Base-by-base conservation (phyloP, 805 yeast species). In the Monosporozyma siamensis region DNA sequence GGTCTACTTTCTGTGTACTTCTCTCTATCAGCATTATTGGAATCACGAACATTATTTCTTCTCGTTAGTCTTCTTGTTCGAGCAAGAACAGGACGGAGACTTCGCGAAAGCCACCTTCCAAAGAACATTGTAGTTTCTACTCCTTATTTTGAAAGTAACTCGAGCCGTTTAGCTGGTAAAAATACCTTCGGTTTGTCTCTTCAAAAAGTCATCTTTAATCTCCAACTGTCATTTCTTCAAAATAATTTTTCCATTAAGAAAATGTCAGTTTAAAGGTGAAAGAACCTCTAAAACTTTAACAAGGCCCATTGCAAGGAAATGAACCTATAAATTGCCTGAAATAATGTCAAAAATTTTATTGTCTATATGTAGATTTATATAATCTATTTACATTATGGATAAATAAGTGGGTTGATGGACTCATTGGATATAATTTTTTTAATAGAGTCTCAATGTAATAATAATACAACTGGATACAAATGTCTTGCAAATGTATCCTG, bases 401-500 rank as follows among this genome's bases (percentile, higher is more conserved):
- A 24, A 36, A 25, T 36, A 36, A 12, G 15, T 24, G 12, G 29
- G 5, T 17, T 17, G 30, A 2, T n/a, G n/a, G n/a, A n/a, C n/a
- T n/a, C n/a, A n/a, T n/a, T n/a, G n/a, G n/a, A n/a, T n/a, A n/a
- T n/a, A n/a, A n/a, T n/a, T n/a, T n/a, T n/a, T n/a, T n/a, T n/a
- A n/a, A n/a, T n/a, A n/a, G n/a, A n/a, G n/a, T n/a, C n/a, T n/a
- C n/a, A n/a, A n/a, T n/a, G n/a, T 35, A 27, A 6, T 40, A 40
- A 34, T 40, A 34, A 41, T 41, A 41, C 43, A 41, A 31, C 18
- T 31, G 8, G 35, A 31, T 11, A 18, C 35, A 18, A 22, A 17
- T 31, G 35, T 18, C 35, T 31, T 31, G 23, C 22, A 31, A 31
- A 23, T 9, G 23, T 11, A 11, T 31, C 18, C 22, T 10, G n/a